Evolutionary conservation across 805 yeast genomes (phyloP), one percentile per base, ranked within the genome.

Genomic region (Wickerhamiella qilinensis): DNA sequence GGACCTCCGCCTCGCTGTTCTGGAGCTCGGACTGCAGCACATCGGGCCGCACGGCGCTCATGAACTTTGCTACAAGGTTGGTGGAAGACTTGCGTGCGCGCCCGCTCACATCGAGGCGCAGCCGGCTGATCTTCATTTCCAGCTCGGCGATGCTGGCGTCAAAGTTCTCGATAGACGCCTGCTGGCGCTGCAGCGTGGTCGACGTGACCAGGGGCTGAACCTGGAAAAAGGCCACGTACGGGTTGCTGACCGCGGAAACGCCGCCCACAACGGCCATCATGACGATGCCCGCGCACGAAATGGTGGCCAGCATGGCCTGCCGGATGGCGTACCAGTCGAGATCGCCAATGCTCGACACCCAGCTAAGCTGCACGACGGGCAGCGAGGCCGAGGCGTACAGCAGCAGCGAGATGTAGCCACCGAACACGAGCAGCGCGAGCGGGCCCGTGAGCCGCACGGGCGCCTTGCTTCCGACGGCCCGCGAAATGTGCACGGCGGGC

Each of bases 181-280:
- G 43, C 20, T 58, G 44, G 20, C 60, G 48, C 33, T 49, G 48
- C 14, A 53, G 43, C 38, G 55, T 63, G 20, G 46, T 43, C 28
- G 51, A 56, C 3, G 57, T 50, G 20, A 51, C 52, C 7, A 39
- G 47, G 18, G 47, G 42, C 18, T 43, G 46, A 20, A 44, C 48
- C 27, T 43, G 41, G 30, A 55, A 34, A 16, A 62, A 50, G 18
- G 57, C 56, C 15, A 59, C 44, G 42, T 59, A 62, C 4, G 66
- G 65, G 5, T 66, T 64, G 15, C 58, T 47, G 17, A 63, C 62
- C 8, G 64, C 53, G 9, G 64, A 63, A 30, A 63, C 46, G 2
- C 67, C 68, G 15, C 64, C 55, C 27, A 63, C 46, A 5, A 54
- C 41, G 1, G 64, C 65, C 65, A 62, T 62, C 16, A 58, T 46